Percentiles rank a stretch among this genome's conserved stretches.
phyloP scores from a whole-genome alignment of 2,329 filamentous ascomycete genomes.

The Domatiomyces catenatus region DNA sequence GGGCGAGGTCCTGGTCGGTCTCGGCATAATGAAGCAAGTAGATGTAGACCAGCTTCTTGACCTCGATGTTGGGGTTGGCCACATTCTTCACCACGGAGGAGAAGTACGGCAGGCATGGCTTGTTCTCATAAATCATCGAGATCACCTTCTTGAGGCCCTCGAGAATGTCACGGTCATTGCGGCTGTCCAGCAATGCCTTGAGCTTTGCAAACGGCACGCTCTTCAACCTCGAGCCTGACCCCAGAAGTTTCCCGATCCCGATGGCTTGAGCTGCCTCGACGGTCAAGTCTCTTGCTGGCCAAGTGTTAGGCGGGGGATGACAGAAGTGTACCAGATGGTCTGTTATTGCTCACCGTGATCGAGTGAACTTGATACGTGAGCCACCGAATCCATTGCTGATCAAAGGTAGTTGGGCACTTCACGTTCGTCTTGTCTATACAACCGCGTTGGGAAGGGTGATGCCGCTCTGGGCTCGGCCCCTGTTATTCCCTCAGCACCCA shows the following conservation, averaged over 20 bases:
- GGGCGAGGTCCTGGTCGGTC: conserved; percentile 82
- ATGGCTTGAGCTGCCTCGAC: conserved; percentile 91
- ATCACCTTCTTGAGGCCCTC: conserved; percentile 82
- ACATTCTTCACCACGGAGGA: conserved; percentile 98
- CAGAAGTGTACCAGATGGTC: conserved; percentile 10
- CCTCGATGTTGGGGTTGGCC: conserved; percentile 79
- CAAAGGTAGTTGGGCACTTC: not conserved
- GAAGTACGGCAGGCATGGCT: conserved; percentile 83
- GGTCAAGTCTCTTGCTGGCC: conserved; percentile 79
- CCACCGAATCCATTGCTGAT: conserved; percentile 75
- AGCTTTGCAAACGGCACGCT: conserved; percentile 67
- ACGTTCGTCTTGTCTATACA: too few species aligned
- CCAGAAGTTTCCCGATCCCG: conserved; percentile 37
- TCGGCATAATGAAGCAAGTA: conserved; percentile 96
- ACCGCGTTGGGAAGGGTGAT: too few species aligned
- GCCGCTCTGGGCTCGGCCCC: too few species aligned
- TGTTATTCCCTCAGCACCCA: too few species aligned
- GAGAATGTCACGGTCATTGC: conserved; percentile 80
- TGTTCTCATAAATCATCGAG: conserved; percentile 88
- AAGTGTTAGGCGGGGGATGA: conserved; percentile 14
- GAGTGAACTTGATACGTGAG: conserved; percentile 80
- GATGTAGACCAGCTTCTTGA: conserved; percentile 97
- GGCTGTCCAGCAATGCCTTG: conserved; percentile 86
- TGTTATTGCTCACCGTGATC: conserved; percentile 56
- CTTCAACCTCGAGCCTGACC: conserved; percentile 44